Percentiles rank a stretch among this genome's conserved stretches.
These are phyloP conservation scores for Aquanectria penicillioides DNA, from an alignment of 2,329 filamentous ascomycete genomes.

Conservation along the genomic window DNA sequence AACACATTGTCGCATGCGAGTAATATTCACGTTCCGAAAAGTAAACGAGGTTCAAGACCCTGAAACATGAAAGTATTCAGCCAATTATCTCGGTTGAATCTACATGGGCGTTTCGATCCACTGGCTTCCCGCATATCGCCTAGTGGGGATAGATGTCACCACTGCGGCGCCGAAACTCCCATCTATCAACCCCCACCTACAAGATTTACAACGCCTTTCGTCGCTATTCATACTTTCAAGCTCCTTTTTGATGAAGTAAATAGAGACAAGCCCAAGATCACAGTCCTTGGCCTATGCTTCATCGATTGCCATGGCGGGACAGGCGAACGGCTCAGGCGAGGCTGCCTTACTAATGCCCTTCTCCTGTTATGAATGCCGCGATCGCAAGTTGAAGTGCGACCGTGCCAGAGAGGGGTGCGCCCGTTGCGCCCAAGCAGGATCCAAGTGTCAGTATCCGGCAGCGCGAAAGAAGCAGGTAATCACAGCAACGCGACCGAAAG, in stretches of 20 bases:
- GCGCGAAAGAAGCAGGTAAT: conserved; percentile 37
- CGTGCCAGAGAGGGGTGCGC: conserved; percentile 38
- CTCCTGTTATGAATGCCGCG: conserved; percentile 41
- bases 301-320: conserved; percentile 23
- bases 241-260: no score
- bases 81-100: no score
- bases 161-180: no score
- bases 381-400: conserved; percentile 44
- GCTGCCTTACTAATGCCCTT: conserved; percentile 30
- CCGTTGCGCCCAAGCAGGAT: conserved; percentile 35
- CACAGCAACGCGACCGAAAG: conserved; percentile 36
- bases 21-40: neutral
- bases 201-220: neutral
- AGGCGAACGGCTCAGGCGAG: neutral
- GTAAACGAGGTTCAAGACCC: no score
- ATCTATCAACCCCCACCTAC: no score
- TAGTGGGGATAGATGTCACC: no score
- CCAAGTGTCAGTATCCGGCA: conserved; percentile 41
- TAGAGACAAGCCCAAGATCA: no score
- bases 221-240: neutral
- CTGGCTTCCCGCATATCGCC: no score
- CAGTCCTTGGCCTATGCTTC: no score
- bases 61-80: no score
- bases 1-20: neutral
- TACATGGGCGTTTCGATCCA: no score